phyloP scores from a whole-genome alignment of 2,329 filamentous ascomycete species.

The Cryphonectria nitschkei region DNA sequence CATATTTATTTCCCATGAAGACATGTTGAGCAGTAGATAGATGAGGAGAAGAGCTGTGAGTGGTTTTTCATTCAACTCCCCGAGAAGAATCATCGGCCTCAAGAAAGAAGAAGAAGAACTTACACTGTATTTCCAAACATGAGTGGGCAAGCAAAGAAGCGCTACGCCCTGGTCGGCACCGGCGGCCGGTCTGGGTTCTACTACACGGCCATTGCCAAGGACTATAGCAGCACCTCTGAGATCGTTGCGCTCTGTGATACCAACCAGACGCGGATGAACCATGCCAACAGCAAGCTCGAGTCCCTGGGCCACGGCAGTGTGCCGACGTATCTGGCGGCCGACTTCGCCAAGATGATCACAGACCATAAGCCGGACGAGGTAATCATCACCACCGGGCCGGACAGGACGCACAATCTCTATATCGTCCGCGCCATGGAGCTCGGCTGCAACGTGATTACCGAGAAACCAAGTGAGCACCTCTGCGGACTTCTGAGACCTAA shows the following conservation, averaged over 20 bases:
- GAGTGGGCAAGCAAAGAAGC: conserved; percentile 37
- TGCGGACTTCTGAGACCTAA: not conserved
- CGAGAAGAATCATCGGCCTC: not conserved
- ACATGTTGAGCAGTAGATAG: not conserved
- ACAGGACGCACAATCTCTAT: conserved; percentile 64
- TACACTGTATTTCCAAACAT: not conserved
- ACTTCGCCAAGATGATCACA: conserved; percentile 62
- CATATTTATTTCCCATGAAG: not conserved
- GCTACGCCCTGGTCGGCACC: conserved; percentile 61
- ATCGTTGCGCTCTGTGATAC: conserved; percentile 63
- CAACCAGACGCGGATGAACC: conserved; percentile 62
- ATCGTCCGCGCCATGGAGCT: conserved; percentile 62
- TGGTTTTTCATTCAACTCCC: not conserved
- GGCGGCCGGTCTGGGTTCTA: conserved; percentile 64
- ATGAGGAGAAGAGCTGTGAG: not conserved
- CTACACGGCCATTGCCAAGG: conserved; percentile 59
- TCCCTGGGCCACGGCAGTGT: conserved; percentile 51
- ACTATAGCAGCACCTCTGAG: conserved; percentile 53
- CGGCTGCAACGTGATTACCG: conserved; percentile 63
- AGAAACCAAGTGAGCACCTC: conserved; percentile 54
- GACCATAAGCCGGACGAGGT: conserved; percentile 63
- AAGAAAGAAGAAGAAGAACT: not conserved
- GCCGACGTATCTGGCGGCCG: conserved; percentile 56
- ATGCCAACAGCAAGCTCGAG: conserved; percentile 55
- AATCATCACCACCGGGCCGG: conserved; percentile 63